phyloP scores from a whole-genome alignment of 202 grass and related monocot genomes.

The Miscanthus sacchariflorus region DNA sequence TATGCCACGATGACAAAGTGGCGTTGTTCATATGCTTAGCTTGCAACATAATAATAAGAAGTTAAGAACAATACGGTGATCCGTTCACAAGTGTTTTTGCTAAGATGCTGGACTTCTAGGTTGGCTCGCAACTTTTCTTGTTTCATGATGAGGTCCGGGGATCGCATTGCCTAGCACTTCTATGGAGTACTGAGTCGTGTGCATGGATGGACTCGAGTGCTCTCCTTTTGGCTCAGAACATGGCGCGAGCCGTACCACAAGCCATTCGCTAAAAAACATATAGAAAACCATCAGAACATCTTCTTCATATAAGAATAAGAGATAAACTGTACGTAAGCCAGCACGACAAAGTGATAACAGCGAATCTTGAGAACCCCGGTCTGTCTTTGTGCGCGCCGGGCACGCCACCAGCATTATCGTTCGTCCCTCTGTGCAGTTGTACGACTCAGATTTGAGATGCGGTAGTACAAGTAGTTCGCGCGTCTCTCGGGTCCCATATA shows the following conservation, averaged over 20 bases:
- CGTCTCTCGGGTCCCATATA: slow-evolving; percentile 28
- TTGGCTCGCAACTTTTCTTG: neutral
- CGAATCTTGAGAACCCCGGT: slow-evolving; percentile 33
- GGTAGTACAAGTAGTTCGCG: neutral
- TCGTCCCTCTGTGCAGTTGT: slow-evolving; percentile 45
- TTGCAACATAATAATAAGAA: too few species aligned
- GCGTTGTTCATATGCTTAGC: too few species aligned
- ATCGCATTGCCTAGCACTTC: neutral
- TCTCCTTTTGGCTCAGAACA: neutral
- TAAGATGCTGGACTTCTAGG: neutral
- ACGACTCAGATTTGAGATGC: slow-evolving; percentile 41
- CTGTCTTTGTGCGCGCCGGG: slow-evolving; percentile 18
- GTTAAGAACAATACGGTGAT: too few species aligned
- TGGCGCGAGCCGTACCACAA: slow-evolving; percentile 9
- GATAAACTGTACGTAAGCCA: slow-evolving; percentile 5
- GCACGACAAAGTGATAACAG: slow-evolving; percentile 42
- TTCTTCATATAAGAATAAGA: neutral
- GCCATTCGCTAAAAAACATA: neutral
- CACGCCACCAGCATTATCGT: slow-evolving; percentile 38
- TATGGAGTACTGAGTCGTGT: neutral
- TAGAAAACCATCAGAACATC: slow-evolving; percentile 19
- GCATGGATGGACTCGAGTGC: neutral
- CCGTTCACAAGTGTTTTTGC: neutral
- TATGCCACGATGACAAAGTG: too few species aligned
- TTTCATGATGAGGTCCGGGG: neutral